Evolutionary conservation across 1,284 basidiomycete species (phyloP).

Genomic region (Melampsora americana): DNA sequence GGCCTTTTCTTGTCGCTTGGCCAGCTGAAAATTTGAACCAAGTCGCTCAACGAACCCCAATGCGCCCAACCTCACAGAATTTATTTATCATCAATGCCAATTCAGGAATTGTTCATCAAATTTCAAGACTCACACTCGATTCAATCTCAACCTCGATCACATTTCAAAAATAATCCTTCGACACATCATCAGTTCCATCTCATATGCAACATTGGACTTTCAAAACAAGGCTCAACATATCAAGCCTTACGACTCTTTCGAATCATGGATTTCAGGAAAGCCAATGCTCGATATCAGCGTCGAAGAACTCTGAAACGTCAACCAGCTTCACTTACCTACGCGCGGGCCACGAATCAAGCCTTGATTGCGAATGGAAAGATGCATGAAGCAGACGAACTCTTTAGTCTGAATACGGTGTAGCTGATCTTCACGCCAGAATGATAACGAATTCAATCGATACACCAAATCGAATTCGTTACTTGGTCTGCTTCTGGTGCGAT

Average conservation of each 20-base stretch:
- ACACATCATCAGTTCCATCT: neutral
- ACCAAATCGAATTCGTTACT: conserved; percentile 99
- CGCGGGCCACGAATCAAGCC: conserved; percentile 34
- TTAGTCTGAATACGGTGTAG: conserved; percentile 12
- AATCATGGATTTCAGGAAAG: neutral
- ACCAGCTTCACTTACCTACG: conserved; percentile 20
- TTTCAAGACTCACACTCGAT: neutral
- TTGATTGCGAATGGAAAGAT: conserved; percentile 17
- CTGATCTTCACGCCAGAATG: conserved; percentile 38
- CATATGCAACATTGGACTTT: conserved; percentile 20
- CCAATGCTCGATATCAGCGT: conserved; percentile 25
- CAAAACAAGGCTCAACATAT: conserved; percentile 35
- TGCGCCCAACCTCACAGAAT: too few species aligned
- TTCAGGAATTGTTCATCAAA: too few species aligned
- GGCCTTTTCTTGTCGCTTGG: too few species aligned
- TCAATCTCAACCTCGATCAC: conserved; percentile 4
- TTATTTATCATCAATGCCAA: too few species aligned
- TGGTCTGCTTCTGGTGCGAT: conserved; percentile 99
- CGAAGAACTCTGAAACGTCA: conserved; percentile 16
- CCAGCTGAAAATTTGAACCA: too few species aligned
- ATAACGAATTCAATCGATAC: too few species aligned
- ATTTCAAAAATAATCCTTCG: too few species aligned
- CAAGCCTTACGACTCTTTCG: conserved; percentile 33
- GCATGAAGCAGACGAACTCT: conserved; percentile 25
- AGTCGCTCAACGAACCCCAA: too few species aligned